Evolutionary conservation across 768 basidiomycete genomes (phyloP).

Genomic region (Russula sp.): DNA sequence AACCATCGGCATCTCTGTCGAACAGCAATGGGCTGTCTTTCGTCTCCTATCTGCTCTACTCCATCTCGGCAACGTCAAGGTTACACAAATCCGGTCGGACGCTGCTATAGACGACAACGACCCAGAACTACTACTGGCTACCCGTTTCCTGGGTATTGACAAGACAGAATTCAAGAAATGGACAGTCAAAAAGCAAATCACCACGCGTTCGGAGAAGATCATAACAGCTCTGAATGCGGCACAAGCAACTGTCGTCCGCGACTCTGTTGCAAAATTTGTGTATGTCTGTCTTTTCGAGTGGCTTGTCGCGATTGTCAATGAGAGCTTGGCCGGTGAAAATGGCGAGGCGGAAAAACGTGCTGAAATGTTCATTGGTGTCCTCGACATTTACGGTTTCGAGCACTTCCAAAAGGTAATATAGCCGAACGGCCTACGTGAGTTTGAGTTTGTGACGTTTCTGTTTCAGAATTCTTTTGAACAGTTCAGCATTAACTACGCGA

Average conservation of each 20-base stretch:
- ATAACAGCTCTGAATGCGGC: slow-evolving; percentile 77
- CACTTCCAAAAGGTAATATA: slow-evolving; percentile 83
- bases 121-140: slow-evolving; percentile 69
- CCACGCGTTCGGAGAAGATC: slow-evolving; percentile 93
- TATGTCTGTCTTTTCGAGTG: slow-evolving; percentile 99
- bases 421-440: neutral
- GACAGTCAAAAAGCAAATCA: slow-evolving; percentile 97
- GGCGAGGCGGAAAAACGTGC: slow-evolving; percentile 86
- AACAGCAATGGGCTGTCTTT: slow-evolving; percentile 98
- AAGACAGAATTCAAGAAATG: slow-evolving; percentile 96
- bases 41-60: slow-evolving; percentile 86
- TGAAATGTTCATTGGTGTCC: slow-evolving; percentile 98
- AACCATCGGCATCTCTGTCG: slow-evolving; percentile 95
- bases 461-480: slow-evolving; percentile 86
- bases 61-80: slow-evolving; percentile 96
- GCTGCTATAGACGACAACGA: slow-evolving; percentile 82
- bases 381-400: slow-evolving; percentile 97
- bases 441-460: neutral
- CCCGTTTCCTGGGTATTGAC: slow-evolving; percentile 85
- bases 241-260: slow-evolving; percentile 90
- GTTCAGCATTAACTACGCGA: slow-evolving; percentile 99
- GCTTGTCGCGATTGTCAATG: slow-evolving; percentile 96
- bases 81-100: slow-evolving; percentile 75
- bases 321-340: slow-evolving; percentile 91
- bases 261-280: slow-evolving; percentile 97